These are phyloP conservation scores for Aspergillus felis DNA, from an alignment of 2,329 filamentous ascomycete species.

Conservation along the genomic window DNA sequence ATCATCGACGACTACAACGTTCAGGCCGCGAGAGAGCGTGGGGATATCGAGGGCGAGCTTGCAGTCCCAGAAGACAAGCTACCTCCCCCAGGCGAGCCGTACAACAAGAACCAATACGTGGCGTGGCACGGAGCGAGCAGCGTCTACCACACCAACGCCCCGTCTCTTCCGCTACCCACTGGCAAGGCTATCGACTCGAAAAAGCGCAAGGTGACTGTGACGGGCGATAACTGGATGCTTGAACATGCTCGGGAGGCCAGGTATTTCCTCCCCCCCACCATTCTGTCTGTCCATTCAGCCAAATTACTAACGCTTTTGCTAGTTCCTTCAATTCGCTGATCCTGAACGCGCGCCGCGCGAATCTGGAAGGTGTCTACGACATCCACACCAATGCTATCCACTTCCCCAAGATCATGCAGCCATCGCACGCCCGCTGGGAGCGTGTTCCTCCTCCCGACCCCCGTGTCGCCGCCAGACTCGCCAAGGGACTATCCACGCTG, in stretches of 20 bases:
- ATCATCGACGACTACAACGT: slow-evolving; percentile 89
- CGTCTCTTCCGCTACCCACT: slow-evolving; percentile 68
- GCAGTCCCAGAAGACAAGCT: slow-evolving; percentile 85
- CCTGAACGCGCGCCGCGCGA: slow-evolving; percentile 63
- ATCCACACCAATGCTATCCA: slow-evolving; percentile 91
- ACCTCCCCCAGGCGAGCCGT: slow-evolving; percentile 72
- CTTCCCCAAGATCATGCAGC: slow-evolving; percentile 83
- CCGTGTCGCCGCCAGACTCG: slow-evolving; percentile 23
- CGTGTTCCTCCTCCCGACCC: slow-evolving; percentile 53
- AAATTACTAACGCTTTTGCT: slow-evolving; percentile 11
- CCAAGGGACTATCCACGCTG: slow-evolving; percentile 32
- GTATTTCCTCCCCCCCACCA: slow-evolving; percentile 48
- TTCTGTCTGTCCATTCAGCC: not conserved
- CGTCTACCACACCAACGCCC: slow-evolving; percentile 82
- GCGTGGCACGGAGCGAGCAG: slow-evolving; percentile 97
- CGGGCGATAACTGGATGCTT: slow-evolving; percentile 92
- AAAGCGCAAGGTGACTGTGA: slow-evolving; percentile 81
- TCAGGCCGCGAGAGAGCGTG: slow-evolving; percentile 67
- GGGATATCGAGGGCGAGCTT: slow-evolving; percentile 80
- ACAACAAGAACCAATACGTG: slow-evolving; percentile 98
- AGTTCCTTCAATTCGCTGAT: slow-evolving; percentile 83
- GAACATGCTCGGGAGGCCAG: slow-evolving; percentile 90
- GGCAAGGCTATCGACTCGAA: slow-evolving; percentile 74
- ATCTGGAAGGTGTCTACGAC: slow-evolving; percentile 78
- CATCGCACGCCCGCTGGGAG: slow-evolving; percentile 80